Conservation (phyloP, 257 asterid genomes). For the Solanum tarapatanum region DNA sequence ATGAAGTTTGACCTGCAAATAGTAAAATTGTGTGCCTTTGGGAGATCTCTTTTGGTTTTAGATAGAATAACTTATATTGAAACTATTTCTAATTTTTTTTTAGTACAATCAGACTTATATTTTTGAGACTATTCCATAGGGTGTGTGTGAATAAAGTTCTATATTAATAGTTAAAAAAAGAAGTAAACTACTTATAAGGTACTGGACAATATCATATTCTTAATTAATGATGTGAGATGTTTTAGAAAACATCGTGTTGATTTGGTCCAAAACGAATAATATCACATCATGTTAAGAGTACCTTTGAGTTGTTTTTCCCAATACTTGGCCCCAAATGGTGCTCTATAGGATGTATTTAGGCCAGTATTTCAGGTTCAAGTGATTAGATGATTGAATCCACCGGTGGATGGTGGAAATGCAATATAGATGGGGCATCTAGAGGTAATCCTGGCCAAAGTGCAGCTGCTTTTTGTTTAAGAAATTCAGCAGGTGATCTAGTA, state of each 20-base stretch:
- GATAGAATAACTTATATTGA: background rate
- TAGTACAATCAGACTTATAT: background rate
- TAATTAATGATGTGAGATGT: too few species aligned
- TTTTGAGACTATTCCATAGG: background rate
- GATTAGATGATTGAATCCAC: too few species aligned
- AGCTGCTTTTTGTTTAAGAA: too few species aligned
- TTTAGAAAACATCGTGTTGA: too few species aligned
- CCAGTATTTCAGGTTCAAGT: background rate
- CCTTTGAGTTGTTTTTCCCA: background rate
- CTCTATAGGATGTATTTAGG: background rate
- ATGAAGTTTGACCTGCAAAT: background rate
- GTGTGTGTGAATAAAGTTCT: background rate
- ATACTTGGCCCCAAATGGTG: background rate
- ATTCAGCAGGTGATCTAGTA: too few species aligned
- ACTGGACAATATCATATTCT: too few species aligned
- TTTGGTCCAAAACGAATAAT: too few species aligned
- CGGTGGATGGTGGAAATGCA: background rate
- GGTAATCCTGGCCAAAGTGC: too few species aligned
- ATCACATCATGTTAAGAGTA: background rate
- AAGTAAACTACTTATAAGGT: too few species aligned
- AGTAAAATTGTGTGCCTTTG: background rate
- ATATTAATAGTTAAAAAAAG: too few species aligned
- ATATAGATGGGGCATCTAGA: too few species aligned
- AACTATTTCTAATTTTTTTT: background rate
- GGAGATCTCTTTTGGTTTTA: too few species aligned